These are phyloP conservation scores for Naganishia sp. DNA, from an alignment of 1,284 basidiomycete species.

Conservation along the genomic window DNA sequence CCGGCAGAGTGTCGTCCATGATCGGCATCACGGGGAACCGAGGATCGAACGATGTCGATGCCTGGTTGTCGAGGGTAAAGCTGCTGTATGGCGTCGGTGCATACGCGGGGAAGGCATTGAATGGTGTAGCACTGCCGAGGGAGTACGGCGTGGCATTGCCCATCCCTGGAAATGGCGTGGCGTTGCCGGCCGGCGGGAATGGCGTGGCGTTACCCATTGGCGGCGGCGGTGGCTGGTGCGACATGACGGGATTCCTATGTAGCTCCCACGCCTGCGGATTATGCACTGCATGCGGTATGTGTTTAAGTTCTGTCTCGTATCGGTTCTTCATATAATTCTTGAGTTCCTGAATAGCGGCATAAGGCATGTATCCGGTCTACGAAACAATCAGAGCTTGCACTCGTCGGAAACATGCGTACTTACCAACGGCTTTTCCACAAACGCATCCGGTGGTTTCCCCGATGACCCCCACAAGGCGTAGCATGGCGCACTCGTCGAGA, in stretches of 20 bases:
- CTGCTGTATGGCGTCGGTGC: slow-evolving; percentile 11
- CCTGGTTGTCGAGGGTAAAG: slow-evolving; percentile 15
- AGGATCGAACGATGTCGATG: slow-evolving; percentile 11
- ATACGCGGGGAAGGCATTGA: slow-evolving; percentile 4
- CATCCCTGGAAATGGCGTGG: slow-evolving; percentile 1
- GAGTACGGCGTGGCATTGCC: slow-evolving; percentile 10
- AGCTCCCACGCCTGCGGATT: background rate
- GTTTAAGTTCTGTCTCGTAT: background rate
- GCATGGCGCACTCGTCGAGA: slow-evolving; percentile 7
- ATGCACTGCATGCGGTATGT: background rate
- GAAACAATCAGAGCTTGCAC: background rate
- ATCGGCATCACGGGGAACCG: slow-evolving; percentile 4
- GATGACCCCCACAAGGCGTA: slow-evolving; percentile 14
- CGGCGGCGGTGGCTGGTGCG: background rate
- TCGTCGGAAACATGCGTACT: background rate
- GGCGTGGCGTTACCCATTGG: slow-evolving; percentile 14
- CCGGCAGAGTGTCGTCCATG: background rate
- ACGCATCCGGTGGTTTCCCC: slow-evolving; percentile 19
- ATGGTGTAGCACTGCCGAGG: slow-evolving; percentile 9
- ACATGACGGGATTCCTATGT: background rate
- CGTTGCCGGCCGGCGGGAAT: slow-evolving; percentile 5
- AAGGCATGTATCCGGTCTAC: background rate
- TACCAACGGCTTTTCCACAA: slow-evolving; percentile 19
- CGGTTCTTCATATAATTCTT: background rate
- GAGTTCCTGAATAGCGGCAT: background rate